A percentile compares a stretch with the other conserved stretches of the same genome.
These are phyloP conservation scores for Lachnellula arida DNA, from an alignment of 2,329 filamentous ascomycete species.

Conservation along the genomic window DNA sequence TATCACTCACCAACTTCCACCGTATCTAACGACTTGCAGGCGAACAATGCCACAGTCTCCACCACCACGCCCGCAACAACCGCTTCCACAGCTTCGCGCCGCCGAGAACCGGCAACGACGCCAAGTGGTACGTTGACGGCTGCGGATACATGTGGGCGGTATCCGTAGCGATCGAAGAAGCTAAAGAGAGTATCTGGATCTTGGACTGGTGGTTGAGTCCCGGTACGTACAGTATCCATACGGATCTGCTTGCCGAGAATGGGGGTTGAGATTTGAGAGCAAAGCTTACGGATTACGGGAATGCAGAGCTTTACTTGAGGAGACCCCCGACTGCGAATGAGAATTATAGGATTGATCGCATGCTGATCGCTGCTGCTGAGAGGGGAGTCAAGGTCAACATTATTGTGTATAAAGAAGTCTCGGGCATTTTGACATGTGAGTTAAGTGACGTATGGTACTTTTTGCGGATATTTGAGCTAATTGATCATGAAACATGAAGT, in stretches of 20 bases:
- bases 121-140: constrained; percentile 86
- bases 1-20: not conserved
- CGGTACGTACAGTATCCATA: constrained; percentile 7
- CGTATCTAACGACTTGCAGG: not conserved
- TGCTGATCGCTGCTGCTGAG: constrained; percentile 77
- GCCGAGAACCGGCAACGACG: constrained; percentile 63
- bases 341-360: constrained; percentile 75
- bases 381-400: constrained; percentile 79
- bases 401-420: constrained; percentile 90
- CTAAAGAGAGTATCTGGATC: constrained; percentile 72
- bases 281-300: not conserved
- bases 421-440: constrained; percentile 74
- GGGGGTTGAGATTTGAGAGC: not conserved
- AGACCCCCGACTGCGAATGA: constrained; percentile 78
- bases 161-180: constrained; percentile 71
- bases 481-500: constrained; percentile 35
- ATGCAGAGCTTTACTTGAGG: constrained; percentile 71
- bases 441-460: constrained; percentile 21
- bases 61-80: constrained; percentile 34
- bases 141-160: constrained; percentile 85
- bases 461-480: not conserved
- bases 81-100: constrained; percentile 68
- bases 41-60: not conserved
- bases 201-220: constrained; percentile 89
- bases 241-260: not conserved